phyloP scores from a whole-genome alignment of 164 flowering plant genomes.

The Protea cynaroides region DNA sequence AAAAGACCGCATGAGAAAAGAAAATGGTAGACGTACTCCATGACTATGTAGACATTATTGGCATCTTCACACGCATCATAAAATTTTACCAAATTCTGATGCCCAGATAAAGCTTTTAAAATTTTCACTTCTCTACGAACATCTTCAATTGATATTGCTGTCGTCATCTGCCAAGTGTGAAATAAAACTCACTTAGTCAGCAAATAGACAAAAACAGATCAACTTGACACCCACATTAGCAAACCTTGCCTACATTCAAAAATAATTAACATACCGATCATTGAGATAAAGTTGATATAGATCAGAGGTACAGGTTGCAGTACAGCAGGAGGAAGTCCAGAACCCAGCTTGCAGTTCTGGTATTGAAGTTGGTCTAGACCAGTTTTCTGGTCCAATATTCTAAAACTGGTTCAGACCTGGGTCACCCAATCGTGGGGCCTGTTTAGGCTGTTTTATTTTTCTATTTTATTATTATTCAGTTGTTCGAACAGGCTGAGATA shows the following conservation, averaged over 20 bases:
- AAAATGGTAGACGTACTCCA: constrained; percentile 67
- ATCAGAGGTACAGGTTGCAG: no score
- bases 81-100: constrained; percentile 72
- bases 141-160: constrained; percentile 95
- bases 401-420: no score
- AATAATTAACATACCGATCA: constrained; percentile 3
- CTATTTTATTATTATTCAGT: no score
- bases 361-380: no score
- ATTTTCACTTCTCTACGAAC: constrained; percentile 95
- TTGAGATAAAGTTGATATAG: no score
- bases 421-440: no score
- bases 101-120: constrained; percentile 85
- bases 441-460: no score
- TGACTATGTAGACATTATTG: constrained; percentile 76
- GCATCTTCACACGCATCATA: constrained; percentile 88
- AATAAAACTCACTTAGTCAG: constrained; percentile 12
- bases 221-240: constrained; percentile 1
- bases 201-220: background rate
- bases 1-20: constrained; percentile 5
- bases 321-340: no score
- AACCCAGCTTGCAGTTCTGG: no score
- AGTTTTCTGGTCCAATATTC: no score
- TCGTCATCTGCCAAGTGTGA: constrained; percentile 65
- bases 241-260: background rate
- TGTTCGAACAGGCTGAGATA: no score